These are phyloP conservation scores for Cystofilobasidium bisporidii DNA, from an alignment of 768 basidiomycete species.

Conservation along the genomic window DNA sequence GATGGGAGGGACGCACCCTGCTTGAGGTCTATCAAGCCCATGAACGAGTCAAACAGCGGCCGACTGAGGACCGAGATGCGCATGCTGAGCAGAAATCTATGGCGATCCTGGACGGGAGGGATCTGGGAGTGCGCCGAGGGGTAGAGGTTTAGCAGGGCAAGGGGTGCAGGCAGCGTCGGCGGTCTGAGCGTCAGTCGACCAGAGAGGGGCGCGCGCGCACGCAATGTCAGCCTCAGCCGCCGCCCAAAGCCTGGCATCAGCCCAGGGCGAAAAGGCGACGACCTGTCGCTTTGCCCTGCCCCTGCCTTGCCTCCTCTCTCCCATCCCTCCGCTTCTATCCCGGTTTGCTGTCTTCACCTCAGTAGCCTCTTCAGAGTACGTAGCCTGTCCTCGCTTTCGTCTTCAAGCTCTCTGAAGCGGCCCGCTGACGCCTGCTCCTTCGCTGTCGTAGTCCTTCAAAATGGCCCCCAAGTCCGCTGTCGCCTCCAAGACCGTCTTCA, in stretches of 20 bases:
- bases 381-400: neutral
- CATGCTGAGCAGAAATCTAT: slow-evolving; percentile 9
- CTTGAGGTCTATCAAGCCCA: slow-evolving; percentile 84
- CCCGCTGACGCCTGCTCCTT: neutral
- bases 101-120: no score
- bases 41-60: slow-evolving; percentile 55
- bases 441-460: slow-evolving; percentile 3
- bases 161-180: no score
- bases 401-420: neutral
- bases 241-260: no score
- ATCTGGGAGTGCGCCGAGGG: no score
- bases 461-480: slow-evolving; percentile 24
- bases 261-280: no score
- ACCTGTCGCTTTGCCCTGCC: no score
- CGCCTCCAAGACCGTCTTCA: slow-evolving; percentile 27
- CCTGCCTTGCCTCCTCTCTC: neutral
- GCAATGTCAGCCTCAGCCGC: no score
- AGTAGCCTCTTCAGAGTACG: neutral
- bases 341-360: slow-evolving; percentile 4
- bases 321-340: neutral
- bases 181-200: no score
- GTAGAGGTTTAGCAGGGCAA: no score
- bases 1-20: slow-evolving; percentile 46
- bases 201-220: no score
- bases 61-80: slow-evolving; percentile 25